Evolutionary conservation across 192 early-diverging fungal genomes (phyloP), one percentile per base, ranked within the genome.

Genomic region (Backusella luteola): DNA sequence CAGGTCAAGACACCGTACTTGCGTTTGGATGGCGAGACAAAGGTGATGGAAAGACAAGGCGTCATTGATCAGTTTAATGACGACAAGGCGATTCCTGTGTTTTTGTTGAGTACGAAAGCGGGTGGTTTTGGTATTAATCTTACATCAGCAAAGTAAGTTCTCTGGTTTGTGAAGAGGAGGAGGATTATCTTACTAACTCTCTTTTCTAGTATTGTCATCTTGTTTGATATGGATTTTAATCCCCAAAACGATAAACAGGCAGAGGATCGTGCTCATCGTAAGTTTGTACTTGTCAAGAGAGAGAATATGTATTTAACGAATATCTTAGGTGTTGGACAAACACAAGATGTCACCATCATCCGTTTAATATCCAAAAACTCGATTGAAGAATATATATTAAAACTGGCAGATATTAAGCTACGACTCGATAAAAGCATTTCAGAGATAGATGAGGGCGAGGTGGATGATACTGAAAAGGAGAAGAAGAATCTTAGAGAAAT

Each of bases 241-340:
- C 96, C 96, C 1, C 95, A 96, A 17, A 91, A 93, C 66, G 94
- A 93, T 70, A 84, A 85, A 26, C 93, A 95, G 78, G 96, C 96
- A 0, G 93, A 95, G 80, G 95, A 96, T 73, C 89, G 96, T 4
- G 95, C 95, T 1, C 92, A 94, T 82, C 91, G 92, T 84, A 86
- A 80, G 80, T 17, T 21, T 69, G 15, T 66, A 32, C 15, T 21
- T 44, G 44, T 32, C 12, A 14, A 15, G 4, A 32, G 2, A 32
- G 2, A 32, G 2, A 32, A 32, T 32, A 32, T 32, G 32, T 32
- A 32, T 32, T 32, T 3, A 32, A 17, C 42, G 12, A 44, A 17
- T 17, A 4, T 44, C 59, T 0, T 7, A 85, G 84, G 92, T 34
- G 93, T 98, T 23, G 96, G 96, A 1, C 96, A 98, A 81, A 87